Evolutionary conservation across 768 basidiomycete genomes (phyloP).

Genomic region (Russula griseocarnosa): DNA sequence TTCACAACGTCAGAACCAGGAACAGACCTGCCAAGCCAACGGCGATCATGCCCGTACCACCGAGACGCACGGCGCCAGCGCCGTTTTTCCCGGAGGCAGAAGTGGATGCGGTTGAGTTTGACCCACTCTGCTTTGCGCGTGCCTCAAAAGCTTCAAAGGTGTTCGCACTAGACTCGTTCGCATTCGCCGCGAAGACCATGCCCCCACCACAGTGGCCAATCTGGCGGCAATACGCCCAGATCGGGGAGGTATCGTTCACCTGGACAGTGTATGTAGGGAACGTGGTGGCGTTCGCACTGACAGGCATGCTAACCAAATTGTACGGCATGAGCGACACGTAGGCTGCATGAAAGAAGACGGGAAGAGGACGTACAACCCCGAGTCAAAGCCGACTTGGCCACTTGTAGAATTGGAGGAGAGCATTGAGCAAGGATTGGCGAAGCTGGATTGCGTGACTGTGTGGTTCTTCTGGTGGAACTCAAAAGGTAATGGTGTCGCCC

Average conservation of each 20-base stretch:
- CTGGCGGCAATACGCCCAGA: constrained; percentile 57
- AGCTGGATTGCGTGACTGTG: constrained; percentile 39
- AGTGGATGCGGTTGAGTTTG: constrained; percentile 18
- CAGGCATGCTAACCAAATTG: constrained; percentile 41
- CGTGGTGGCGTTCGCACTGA: constrained; percentile 40
- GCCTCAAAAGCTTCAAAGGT: constrained; percentile 52
- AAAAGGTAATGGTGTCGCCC: constrained; percentile 43
- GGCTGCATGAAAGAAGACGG: not conserved
- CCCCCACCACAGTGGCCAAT: constrained; percentile 49
- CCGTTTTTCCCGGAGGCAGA: constrained; percentile 11
- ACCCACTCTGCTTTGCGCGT: constrained; percentile 39
- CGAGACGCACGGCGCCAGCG: constrained; percentile 25
- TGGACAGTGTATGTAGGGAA: constrained; percentile 52
- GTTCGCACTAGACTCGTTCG: constrained; percentile 47
- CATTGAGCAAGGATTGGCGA: constrained; percentile 37
- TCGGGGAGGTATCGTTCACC: constrained; percentile 52
- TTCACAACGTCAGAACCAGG: constrained; percentile 21
- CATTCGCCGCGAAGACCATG: constrained; percentile 60
- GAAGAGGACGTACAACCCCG: constrained; percentile 36
- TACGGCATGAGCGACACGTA: not conserved
- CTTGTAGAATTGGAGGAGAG: constrained; percentile 44
- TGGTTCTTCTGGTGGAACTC: constrained; percentile 42
- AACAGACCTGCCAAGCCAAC: not conserved
- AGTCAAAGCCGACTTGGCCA: constrained; percentile 42
- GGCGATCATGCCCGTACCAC: constrained; percentile 8